Percentiles rank a stretch among this genome's conserved stretches.
Conservation (phyloP, 192 early-diverging fungal genomes). For the Gigaspora rosea region DNA sequence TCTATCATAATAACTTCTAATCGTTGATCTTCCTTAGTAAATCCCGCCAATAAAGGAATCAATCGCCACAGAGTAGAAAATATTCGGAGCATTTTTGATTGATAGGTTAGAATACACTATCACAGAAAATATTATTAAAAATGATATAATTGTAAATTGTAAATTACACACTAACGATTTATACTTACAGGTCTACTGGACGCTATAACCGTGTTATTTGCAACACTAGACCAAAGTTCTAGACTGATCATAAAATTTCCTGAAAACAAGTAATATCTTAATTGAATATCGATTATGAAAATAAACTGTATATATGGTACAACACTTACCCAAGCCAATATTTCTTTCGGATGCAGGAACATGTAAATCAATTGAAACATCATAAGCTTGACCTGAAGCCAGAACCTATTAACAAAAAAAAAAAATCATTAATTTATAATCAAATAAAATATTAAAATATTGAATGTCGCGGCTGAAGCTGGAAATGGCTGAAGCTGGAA, state of each 20-base stretch:
- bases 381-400: constrained; percentile 46
- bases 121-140: neutral
- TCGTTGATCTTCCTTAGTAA: constrained; percentile 44
- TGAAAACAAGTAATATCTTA: neutral
- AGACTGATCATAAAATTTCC: constrained; percentile 49
- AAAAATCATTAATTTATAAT: neutral
- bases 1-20: constrained; percentile 46
- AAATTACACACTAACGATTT: neutral
- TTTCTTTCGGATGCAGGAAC: constrained; percentile 46
- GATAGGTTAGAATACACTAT: constrained; percentile 47
- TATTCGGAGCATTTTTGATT: constrained; percentile 41
- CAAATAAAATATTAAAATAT: constrained; percentile 26
- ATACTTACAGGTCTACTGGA: constrained; percentile 52
- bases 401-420: constrained; percentile 36
- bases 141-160: neutral
- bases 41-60: constrained; percentile 45
- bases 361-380: constrained; percentile 44
- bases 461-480: no score
- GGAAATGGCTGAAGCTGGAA: no score
- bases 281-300: neutral
- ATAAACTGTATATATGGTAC: constrained; percentile 29
- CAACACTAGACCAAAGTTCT: constrained; percentile 28
- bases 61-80: constrained; percentile 46
- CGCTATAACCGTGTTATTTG: constrained; percentile 41
- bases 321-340: constrained; percentile 44